Conservation (phyloP, 352 stramenopile species). For the Phytophthora colocasiae region DNA sequence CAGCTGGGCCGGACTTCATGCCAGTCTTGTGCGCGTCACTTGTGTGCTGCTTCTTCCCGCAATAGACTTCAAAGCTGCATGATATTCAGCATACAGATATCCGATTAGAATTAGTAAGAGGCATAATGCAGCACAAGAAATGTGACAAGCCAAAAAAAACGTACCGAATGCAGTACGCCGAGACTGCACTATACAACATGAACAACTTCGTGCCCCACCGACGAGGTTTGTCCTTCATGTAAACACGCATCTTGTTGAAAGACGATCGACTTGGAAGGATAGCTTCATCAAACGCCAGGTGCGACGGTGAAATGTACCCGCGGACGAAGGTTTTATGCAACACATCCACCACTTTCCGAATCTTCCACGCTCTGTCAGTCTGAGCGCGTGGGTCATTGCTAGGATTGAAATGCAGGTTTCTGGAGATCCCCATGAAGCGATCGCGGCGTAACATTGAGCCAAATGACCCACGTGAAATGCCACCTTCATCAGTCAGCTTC, state of each 20-base stretch:
- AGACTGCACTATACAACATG: conserved; percentile 1
- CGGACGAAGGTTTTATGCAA: too few species aligned
- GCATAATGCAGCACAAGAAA: conserved; percentile 4
- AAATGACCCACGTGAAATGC: too few species aligned
- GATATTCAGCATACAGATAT: background rate
- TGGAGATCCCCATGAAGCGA: too few species aligned
- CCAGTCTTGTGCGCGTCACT: background rate
- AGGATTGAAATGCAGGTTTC: too few species aligned
- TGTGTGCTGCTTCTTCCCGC: background rate
- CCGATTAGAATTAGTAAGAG: background rate
- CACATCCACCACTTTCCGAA: too few species aligned
- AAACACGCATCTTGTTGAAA: conserved; percentile 4
- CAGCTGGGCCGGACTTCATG: background rate
- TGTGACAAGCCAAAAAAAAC: background rate
- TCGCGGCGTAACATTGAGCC: too few species aligned
- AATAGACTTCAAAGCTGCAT: conserved; percentile 11
- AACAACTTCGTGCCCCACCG: conserved; percentile 12
- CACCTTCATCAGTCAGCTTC: too few species aligned
- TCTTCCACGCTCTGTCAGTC: too few species aligned
- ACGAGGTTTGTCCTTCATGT: conserved; percentile 3
- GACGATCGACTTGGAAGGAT: background rate
- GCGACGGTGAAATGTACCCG: background rate
- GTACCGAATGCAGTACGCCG: conserved; percentile 6
- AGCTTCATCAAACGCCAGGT: conserved; percentile 6
- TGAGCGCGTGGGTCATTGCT: too few species aligned